Percentiles rank a stretch among this genome's conserved stretches.
These are phyloP conservation scores for Yarrowia sp. DNA, from an alignment of 805 yeast species.

Conservation along the genomic window DNA sequence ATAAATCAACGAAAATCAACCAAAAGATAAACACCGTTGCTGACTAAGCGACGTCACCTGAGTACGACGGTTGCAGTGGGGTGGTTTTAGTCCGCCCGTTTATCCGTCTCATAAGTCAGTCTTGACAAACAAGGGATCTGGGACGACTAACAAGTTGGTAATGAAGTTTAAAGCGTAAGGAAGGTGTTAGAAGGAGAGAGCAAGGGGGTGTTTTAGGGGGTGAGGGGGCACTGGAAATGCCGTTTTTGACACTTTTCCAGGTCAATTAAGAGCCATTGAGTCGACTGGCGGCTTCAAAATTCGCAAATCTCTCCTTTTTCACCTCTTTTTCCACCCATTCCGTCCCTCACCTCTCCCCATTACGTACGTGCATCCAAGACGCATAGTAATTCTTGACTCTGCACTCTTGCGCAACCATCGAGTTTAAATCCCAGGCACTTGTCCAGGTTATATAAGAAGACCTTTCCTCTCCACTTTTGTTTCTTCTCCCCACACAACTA, in stretches of 20 bases:
- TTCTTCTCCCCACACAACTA: no score
- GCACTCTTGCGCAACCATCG: conserved; percentile 23
- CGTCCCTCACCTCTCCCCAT: no score
- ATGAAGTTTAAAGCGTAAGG: background rate
- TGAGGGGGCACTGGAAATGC: no score
- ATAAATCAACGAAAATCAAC: no score
- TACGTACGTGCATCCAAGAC: background rate
- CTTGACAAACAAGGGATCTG: background rate
- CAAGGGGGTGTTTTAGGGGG: background rate
- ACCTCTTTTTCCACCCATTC: no score
- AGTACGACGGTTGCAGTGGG: no score
- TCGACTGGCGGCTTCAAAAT: no score
- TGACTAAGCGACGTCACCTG: no score
- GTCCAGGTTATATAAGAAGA: conserved; percentile 1
- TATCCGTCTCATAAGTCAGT: background rate
- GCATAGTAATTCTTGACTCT: conserved; percentile 29
- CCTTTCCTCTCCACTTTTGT: background rate
- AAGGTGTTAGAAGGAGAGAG: background rate
- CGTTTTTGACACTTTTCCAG: background rate
- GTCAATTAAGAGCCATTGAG: background rate
- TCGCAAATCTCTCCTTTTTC: no score
- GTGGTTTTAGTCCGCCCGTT: background rate
- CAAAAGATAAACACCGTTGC: no score
- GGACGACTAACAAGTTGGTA: conserved; percentile 6
- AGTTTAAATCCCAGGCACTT: background rate